These are phyloP conservation scores for Beta corolliflora DNA, from an alignment of 179 eudicot genomes.

Conservation along the genomic window DNA sequence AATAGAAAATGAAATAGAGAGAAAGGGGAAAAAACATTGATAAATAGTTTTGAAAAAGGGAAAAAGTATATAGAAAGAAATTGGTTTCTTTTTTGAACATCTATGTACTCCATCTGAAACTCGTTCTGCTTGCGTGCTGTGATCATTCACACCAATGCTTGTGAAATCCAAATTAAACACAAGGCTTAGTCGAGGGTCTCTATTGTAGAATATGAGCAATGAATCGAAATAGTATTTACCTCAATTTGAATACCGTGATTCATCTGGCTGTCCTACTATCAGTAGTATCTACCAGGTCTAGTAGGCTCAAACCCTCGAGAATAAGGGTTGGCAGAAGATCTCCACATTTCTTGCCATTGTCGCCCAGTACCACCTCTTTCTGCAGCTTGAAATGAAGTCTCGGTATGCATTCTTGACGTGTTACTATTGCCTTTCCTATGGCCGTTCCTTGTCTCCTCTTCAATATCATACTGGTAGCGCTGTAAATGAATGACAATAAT, in stretches of 20 bases:
- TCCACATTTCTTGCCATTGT: conserved; percentile 60
- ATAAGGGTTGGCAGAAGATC: conserved; percentile 52
- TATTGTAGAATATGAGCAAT: background rate
- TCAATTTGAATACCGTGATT: background rate
- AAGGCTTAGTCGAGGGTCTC: conserved; percentile 11
- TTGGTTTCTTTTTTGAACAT: background rate
- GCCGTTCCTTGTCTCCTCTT: conserved; percentile 63
- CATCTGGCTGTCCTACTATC: conserved; percentile 5
- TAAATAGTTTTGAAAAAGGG: background rate
- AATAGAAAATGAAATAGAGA: background rate
- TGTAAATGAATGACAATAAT: conserved; percentile 23
- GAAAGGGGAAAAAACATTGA: background rate
- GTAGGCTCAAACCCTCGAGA: conserved; percentile 55
- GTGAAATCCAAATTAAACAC: conserved; percentile 1
- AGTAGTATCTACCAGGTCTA: conserved; percentile 36
- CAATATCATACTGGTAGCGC: conserved; percentile 62
- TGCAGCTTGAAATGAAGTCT: conserved; percentile 39
- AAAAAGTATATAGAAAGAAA: background rate
- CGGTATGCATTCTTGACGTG: conserved; percentile 43
- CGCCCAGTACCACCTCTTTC: conserved; percentile 51
- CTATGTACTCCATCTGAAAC: conserved; percentile 23
- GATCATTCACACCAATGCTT: background rate
- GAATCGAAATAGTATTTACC: background rate
- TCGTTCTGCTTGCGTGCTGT: background rate
- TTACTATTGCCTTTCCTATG: conserved; percentile 40